phyloP scores from a whole-genome alignment of 2,329 filamentous ascomycete species.

The Venturia aucupariae region DNA sequence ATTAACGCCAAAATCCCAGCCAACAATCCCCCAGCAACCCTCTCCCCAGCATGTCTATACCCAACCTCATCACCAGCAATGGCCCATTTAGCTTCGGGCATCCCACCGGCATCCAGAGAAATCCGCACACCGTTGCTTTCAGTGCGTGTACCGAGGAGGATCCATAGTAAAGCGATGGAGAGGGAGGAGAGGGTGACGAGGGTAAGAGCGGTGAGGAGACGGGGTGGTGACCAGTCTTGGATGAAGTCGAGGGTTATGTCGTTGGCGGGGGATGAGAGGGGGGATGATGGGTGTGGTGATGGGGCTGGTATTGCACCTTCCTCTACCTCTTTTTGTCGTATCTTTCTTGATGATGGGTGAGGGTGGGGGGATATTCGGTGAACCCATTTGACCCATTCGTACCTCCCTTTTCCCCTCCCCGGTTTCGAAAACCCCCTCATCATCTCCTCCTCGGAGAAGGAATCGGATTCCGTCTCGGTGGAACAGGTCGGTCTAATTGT shows the following conservation, averaged over 20 bases:
- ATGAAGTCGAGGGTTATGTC: conserved; percentile 20
- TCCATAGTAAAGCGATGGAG: conserved; percentile 27
- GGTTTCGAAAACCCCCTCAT: conserved; percentile 28
- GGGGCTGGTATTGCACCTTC: background rate
- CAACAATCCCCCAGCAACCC: conserved; percentile 25
- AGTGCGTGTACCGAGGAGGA: conserved; percentile 25
- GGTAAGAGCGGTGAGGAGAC: conserved; percentile 23
- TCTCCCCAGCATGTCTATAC: conserved; percentile 24
- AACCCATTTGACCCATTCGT: conserved; percentile 37
- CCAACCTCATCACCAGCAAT: conserved; percentile 1
- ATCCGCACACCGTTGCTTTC: background rate
- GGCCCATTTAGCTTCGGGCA: background rate
- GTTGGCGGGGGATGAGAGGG: background rate
- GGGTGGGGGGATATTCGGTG: conserved; percentile 23
- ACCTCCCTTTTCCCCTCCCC: conserved; percentile 26
- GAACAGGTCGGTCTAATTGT: conserved; percentile 17
- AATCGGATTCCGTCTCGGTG: conserved; percentile 16
- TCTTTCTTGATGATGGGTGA: background rate
- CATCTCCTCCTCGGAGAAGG: conserved; percentile 32
- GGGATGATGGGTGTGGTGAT: background rate
- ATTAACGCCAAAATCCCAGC: conserved; percentile 28
- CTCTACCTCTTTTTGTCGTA: background rate
- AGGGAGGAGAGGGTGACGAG: conserved; percentile 23
- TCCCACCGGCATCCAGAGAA: background rate
- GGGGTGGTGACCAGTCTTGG: conserved; percentile 23